Evolutionary conservation across 208 protist species (phyloP), one percentile per base, ranked within the genome.

Genomic region (Leishmania turanica): DNA sequence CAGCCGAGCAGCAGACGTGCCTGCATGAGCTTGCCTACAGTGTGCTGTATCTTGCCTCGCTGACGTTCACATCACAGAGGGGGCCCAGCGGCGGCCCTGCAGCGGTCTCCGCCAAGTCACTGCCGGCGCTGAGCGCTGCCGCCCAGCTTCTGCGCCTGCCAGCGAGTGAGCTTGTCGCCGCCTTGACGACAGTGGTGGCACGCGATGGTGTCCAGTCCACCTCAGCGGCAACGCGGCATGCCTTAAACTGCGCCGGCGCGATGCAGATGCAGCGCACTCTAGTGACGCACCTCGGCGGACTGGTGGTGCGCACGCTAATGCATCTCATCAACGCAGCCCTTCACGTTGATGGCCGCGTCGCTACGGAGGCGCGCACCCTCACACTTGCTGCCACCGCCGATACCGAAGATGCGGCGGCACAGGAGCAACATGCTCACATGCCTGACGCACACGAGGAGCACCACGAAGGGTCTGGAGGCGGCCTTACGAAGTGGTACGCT

Each of bases 171-270:
- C 68, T 85, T 37, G 69, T 65, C 37, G 42, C 74, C 53, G 21
- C 80, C 11, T 47, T 85, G 47, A 85, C 81, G 27, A 81, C 70
- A 8, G 70, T 85, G 68, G 76, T 78, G 62, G 45, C 60, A 27
- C 27, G 51, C 53, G 62, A 21, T 6, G 54, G 40, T n/a, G 60
- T 34, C 24, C 51, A 42, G 42, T 3, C 31, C n/a, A 24, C 45
- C 4, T 53, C n/a, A 17, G 8, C 5, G 8, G 5, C n/a, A n/a
- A 56, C 40, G 49, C 75, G 71, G 1, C 81, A 85, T 40, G 70
- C 81, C 21, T n/a, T 81, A 64, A 80, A 85, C 71, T 81, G 70
- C n/a, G 49, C 81, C 31, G 81, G 81, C 42, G 81, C 81, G 24
- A 42, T 49, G 65, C 81, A 85, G 81, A 72, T 85, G 76, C 81